These are phyloP conservation scores for Erythrophleum ivorense DNA, from an alignment of 331 rosid genomes.

Conservation along the genomic window DNA sequence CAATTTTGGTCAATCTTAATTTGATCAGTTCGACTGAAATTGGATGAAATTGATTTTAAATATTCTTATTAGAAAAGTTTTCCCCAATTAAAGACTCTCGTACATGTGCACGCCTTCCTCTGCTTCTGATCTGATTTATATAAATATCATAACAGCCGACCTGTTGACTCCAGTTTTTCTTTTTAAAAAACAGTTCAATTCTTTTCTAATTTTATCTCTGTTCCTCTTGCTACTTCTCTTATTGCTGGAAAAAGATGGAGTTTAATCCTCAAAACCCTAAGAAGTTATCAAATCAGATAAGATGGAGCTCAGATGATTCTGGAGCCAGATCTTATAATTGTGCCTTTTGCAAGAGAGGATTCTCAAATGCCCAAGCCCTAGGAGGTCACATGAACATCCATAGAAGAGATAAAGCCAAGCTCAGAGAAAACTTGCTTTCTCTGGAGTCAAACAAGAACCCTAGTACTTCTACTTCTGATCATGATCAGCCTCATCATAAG, in stretches of 20 bases:
- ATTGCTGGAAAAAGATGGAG: conserved; percentile 43
- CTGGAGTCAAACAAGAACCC: conserved; percentile 37
- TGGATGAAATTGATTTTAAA: not conserved
- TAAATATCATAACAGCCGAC: conserved; percentile 22
- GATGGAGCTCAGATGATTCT: conserved; percentile 2
- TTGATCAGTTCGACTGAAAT: not conserved
- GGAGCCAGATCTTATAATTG: conserved; percentile 55
- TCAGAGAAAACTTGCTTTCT: conserved; percentile 53
- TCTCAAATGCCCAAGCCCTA: conserved; percentile 83
- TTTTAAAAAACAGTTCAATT: not conserved
- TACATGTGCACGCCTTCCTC: conserved; percentile 28
- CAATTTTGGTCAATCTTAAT: not conserved
- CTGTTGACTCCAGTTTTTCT: conserved; percentile 34
- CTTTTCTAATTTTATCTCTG: conserved; percentile 2
- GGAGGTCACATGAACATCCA: conserved; percentile 91
- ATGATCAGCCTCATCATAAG: conserved; percentile 26
- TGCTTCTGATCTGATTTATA: conserved; percentile 34
- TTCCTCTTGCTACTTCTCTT: conserved; percentile 30
- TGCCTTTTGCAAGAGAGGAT: conserved; percentile 68
- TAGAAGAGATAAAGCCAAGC: conserved; percentile 70
- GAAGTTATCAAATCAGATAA: conserved; percentile 37
- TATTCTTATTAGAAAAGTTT: not conserved
- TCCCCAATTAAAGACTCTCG: not conserved
- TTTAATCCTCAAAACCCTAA: conserved; percentile 35
- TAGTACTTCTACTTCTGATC: conserved; percentile 10